A percentile compares a stretch with the other conserved stretches of the same genome.
Evolutionary conservation across 73 alveolate genomes (phyloP).

Genomic region (Paramecium bursaria): DNA sequence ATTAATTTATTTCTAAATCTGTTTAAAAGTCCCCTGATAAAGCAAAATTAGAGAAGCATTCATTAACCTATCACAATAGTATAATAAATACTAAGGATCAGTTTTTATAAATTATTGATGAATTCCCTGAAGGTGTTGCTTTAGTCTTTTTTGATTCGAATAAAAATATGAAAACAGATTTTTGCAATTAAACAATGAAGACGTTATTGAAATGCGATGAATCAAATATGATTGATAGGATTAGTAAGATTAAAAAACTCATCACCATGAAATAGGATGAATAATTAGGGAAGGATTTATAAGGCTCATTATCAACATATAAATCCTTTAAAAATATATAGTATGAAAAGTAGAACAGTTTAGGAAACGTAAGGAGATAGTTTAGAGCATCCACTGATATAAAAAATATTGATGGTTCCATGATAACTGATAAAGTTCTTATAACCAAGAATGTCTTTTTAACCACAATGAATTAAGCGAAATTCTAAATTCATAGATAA

Average conservation of each 20-base stretch:
- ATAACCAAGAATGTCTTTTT: background rate
- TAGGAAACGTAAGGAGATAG: constrained; percentile 27
- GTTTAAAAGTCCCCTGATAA: too few relatives aligned
- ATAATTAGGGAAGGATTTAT: background rate
- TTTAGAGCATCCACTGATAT: constrained; percentile 47
- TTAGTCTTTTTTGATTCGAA: background rate
- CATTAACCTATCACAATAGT: too few relatives aligned
- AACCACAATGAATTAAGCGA: constrained; percentile 28
- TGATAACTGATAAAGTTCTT: constrained; percentile 12
- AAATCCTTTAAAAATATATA: constrained; percentile 25
- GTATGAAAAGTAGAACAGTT: background rate
- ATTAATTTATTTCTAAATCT: too few relatives aligned
- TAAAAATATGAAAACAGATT: constrained; percentile 5
- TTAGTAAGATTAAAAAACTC: background rate
- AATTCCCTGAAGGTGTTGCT: constrained; percentile 59
- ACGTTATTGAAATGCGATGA: background rate
- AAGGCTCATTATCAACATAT: constrained; percentile 15
- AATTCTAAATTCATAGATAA: background rate
- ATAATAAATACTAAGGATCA: too few relatives aligned
- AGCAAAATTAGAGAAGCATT: too few relatives aligned
- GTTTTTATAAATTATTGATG: constrained; percentile 16
- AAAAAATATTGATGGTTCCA: too few relatives aligned
- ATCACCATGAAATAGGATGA: background rate
- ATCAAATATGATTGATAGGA: background rate
- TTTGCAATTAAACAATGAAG: constrained; percentile 36